Evolutionary conservation across 2,329 filamentous ascomycete genomes (phyloP), one percentile per base, ranked within the genome.

Genomic region (Penicillium psychrosexuale): DNA sequence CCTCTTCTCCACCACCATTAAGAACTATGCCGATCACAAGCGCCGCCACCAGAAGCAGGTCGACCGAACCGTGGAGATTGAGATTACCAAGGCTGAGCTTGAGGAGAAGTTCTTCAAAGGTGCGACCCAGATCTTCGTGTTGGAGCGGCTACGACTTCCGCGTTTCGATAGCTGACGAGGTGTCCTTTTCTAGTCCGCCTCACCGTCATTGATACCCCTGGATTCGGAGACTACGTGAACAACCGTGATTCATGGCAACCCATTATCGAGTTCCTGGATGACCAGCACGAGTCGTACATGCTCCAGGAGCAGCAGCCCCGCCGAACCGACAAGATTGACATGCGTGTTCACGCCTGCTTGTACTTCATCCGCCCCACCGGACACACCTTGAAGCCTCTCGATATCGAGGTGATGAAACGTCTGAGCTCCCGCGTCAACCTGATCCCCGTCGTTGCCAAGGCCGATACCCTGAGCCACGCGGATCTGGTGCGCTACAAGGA

Each of bases 101-200:
- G 94, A 99, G 81, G 94, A 99, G 88, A 99, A 99, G 83, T 99
- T 99, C 84, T 99, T 99, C 88, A 99, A 99, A 85, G 93, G 93
- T 97, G 81, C 55, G 59, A 47, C 44, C 30, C 30, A 36, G 5
- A 52, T 47, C 11, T 13, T 12, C 13, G 19, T 42, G 30, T 27
- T 12, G 28, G 38, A 31, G 19, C 15, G 27, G 17, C 27, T 39
- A 42, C 39, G 42, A 44, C 19, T 43, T 34, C 33, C 36, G n/a
- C 22, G 38, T 53, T 44, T 37, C 17, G 8, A 17, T 33, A 47
- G 49, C 57, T 55, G 54, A 58, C 39, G 19, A 13, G 30, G 24
- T 66, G 44, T 38, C 33, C 49, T 38, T 56, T 64, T 67, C 51
- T 72, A 97, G 94, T 99, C 75, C 94, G 94, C 74, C 81, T 99